phyloP scores from a whole-genome alignment of 2,329 filamentous ascomycete genomes.

The Bipolaris sorokiniana region DNA sequence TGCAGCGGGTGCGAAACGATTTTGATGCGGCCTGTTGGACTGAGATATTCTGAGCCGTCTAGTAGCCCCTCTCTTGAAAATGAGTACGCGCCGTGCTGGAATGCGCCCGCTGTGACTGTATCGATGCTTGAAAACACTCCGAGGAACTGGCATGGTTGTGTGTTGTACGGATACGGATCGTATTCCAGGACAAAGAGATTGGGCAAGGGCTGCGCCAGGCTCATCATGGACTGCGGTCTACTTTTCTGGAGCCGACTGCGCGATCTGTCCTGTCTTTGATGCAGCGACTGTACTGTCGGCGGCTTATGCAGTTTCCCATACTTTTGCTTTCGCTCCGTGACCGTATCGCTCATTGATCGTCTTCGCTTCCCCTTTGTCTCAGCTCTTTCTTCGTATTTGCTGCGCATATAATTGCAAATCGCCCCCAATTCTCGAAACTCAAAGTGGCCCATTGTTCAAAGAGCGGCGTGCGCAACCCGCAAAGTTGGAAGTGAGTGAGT shows the following conservation, averaged over 20 bases:
- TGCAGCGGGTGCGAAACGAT: slow-evolving; percentile 24
- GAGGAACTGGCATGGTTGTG: slow-evolving; percentile 25
- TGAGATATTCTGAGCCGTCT: slow-evolving; percentile 32
- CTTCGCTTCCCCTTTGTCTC: slow-evolving; percentile 13
- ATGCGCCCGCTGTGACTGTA: slow-evolving; percentile 25
- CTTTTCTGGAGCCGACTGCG: slow-evolving; percentile 24
- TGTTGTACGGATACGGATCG: slow-evolving; percentile 32
- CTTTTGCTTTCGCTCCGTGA: slow-evolving; percentile 5
- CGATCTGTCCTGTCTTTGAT: slow-evolving; percentile 17
- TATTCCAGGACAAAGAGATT: slow-evolving; percentile 26
- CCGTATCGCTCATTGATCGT: slow-evolving; percentile 17
- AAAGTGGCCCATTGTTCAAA: slow-evolving; percentile 14
- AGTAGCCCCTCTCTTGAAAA: slow-evolving; percentile 33
- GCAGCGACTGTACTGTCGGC: slow-evolving; percentile 16
- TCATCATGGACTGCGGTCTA: background rate
- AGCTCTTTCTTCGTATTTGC: slow-evolving; percentile 19
- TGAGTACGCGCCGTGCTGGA: slow-evolving; percentile 30
- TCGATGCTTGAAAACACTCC: slow-evolving; percentile 32
- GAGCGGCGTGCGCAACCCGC: no score
- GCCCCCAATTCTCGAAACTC: slow-evolving; percentile 15
- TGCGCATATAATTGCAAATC: slow-evolving; percentile 19
- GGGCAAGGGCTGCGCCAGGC: background rate
- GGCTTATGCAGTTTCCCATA: slow-evolving; percentile 26
- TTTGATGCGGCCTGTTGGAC: slow-evolving; percentile 31
- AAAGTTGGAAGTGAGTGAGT: background rate